Percentiles rank a stretch among this genome's conserved stretches.
These are phyloP conservation scores for Boletellus deceptivus DNA, from an alignment of 1,284 basidiomycete species.

Conservation along the genomic window DNA sequence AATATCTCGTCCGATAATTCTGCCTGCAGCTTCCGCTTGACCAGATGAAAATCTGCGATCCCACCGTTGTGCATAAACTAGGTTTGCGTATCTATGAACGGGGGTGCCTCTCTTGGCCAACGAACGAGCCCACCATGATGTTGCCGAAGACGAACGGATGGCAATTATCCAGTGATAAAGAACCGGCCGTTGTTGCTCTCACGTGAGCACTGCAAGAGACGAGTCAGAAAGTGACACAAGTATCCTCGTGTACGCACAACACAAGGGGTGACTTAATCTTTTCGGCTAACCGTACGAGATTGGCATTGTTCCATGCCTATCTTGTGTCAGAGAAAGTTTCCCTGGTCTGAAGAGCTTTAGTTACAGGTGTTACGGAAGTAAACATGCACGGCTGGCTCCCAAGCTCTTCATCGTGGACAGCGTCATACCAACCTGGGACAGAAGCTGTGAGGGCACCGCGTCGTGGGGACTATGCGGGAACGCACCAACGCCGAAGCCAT, in stretches of 20 bases:
- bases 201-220: slow-evolving; percentile 71
- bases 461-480: slow-evolving; percentile 22
- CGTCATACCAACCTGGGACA: slow-evolving; percentile 78
- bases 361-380: slow-evolving; percentile 90
- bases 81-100: not conserved
- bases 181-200: slow-evolving; percentile 82
- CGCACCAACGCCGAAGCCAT: slow-evolving; percentile 95
- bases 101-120: not conserved
- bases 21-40: slow-evolving; percentile 80
- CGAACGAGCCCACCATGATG: slow-evolving; percentile 67
- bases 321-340: slow-evolving; percentile 6
- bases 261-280: slow-evolving; percentile 94
- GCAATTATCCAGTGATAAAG: slow-evolving; percentile 90
- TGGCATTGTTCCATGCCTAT: slow-evolving; percentile 93
- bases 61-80: slow-evolving; percentile 97
- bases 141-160: slow-evolving; percentile 88
- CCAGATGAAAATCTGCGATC: slow-evolving; percentile 75
- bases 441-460: not conserved
- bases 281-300: slow-evolving; percentile 85
- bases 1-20: slow-evolving; percentile 81
- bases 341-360: not conserved
- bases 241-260: slow-evolving; percentile 57
- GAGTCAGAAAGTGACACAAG: not conserved
- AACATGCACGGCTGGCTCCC: slow-evolving; percentile 92
- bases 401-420: slow-evolving; percentile 74